Conservation (phyloP, 1,284 basidiomycete species). For the Trametes sp. region DNA sequence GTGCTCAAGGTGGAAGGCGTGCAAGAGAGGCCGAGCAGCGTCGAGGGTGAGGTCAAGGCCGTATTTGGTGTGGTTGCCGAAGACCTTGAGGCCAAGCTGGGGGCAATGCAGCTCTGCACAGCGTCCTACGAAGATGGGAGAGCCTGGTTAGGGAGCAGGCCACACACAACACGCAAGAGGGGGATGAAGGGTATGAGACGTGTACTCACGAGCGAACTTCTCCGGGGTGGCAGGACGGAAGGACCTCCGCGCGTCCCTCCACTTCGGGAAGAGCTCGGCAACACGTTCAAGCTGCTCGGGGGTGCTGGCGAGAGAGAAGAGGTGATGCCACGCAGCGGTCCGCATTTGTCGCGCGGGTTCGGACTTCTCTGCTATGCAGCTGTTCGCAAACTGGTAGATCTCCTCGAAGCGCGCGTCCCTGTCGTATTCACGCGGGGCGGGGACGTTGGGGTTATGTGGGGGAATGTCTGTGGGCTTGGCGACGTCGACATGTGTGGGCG, state of each 20-base stretch:
- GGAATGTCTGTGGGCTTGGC: slow-evolving; percentile 10
- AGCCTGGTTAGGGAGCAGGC: not conserved
- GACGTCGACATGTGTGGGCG: slow-evolving; percentile 5
- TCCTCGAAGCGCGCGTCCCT: slow-evolving; percentile 39
- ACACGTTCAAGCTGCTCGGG: slow-evolving; percentile 55
- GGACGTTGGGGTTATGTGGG: slow-evolving; percentile 13
- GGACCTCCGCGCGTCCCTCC: slow-evolving; percentile 51
- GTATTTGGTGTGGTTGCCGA: slow-evolving; percentile 67
- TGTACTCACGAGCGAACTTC: slow-evolving; percentile 58
- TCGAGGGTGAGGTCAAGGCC: slow-evolving; percentile 58
- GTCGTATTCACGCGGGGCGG: slow-evolving; percentile 24
- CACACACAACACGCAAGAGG: not conserved
- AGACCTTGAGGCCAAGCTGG: slow-evolving; percentile 63
- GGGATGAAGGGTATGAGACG: not conserved
- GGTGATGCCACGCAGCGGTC: slow-evolving; percentile 51
- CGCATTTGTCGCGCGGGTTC: slow-evolving; percentile 37
- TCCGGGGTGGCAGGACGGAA: slow-evolving; percentile 50
- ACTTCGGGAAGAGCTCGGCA: slow-evolving; percentile 53
- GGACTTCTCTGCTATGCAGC: slow-evolving; percentile 35
- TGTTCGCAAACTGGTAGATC: slow-evolving; percentile 35
- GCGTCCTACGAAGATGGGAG: slow-evolving; percentile 52
- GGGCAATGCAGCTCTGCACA: slow-evolving; percentile 64
- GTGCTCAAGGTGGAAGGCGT: slow-evolving; percentile 54
- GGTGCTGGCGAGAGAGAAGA: slow-evolving; percentile 57
- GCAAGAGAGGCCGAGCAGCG: slow-evolving; percentile 56